These are phyloP conservation scores for Arachis stenosperma DNA, from an alignment of 306 rosid species.

Conservation along the genomic window DNA sequence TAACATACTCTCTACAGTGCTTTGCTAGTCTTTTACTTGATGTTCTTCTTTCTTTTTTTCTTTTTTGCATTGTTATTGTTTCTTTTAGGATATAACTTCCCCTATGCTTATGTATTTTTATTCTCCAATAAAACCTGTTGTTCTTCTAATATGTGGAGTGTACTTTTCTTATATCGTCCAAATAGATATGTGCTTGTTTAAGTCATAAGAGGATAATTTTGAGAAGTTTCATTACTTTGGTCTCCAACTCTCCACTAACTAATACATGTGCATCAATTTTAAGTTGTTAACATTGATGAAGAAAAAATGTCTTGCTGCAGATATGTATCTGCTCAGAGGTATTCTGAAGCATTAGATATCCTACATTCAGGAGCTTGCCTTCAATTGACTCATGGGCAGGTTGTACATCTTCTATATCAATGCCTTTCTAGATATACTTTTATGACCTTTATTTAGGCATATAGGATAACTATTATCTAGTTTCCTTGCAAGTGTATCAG, in stretches of 20 bases:
- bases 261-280: conserved; percentile 10
- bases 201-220: not conserved
- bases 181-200: conserved; percentile 17
- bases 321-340: conserved; percentile 75
- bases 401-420: conserved; percentile 36
- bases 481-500: not conserved
- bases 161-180: not conserved
- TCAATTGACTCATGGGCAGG: conserved; percentile 84
- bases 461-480: conserved; percentile 1
- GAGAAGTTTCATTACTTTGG: conserved; percentile 15
- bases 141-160: not conserved
- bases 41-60: not conserved
- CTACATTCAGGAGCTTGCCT: conserved; percentile 86
- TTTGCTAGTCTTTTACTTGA: conserved; percentile 16
- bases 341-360: conserved; percentile 81
- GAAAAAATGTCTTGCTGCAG: conserved; percentile 54
- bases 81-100: conserved; percentile 8
- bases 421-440: conserved; percentile 30
- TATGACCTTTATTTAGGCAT: conserved; percentile 6
- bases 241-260: not conserved
- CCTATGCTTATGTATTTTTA: not conserved
- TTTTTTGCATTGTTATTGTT: not conserved
- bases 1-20: not conserved
- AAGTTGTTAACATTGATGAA: conserved; percentile 37
- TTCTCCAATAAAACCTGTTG: not conserved